These are phyloP conservation scores for Hemileia vastatrix DNA, from an alignment of 1,284 basidiomycete genomes.

Conservation along the genomic window DNA sequence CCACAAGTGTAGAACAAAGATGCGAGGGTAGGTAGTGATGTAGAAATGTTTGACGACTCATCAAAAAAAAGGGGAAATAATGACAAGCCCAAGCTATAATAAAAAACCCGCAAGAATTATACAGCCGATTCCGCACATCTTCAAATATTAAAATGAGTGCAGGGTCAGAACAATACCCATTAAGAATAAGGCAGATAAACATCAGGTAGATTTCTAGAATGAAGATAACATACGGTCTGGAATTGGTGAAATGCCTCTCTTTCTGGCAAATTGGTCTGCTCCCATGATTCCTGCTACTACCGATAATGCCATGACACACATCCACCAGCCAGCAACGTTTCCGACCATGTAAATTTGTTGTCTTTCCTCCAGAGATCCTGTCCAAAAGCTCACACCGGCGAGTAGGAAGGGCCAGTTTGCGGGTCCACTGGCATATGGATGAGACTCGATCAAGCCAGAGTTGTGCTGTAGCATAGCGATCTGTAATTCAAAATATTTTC, in stretches of 20 bases:
- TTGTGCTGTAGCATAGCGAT: slow-evolving; percentile 96
- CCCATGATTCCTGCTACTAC: slow-evolving; percentile 80
- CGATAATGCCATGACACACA: slow-evolving; percentile 69
- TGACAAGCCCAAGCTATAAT: slow-evolving; percentile 86
- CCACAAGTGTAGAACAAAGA: slow-evolving; percentile 78
- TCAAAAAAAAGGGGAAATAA: slow-evolving; percentile 95
- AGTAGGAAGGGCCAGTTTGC: slow-evolving; percentile 98
- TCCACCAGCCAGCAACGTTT: slow-evolving; percentile 92
- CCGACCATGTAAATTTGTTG: slow-evolving; percentile 96
- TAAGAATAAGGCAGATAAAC: neutral
- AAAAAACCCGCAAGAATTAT: slow-evolving; percentile 95
- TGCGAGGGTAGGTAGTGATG: slow-evolving; percentile 86
- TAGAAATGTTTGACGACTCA: slow-evolving; percentile 91
- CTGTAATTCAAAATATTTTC: slow-evolving; percentile 88
- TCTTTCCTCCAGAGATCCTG: slow-evolving; percentile 61
- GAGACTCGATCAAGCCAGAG: slow-evolving; percentile 81
- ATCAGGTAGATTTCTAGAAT: neutral
- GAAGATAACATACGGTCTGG: slow-evolving; percentile 60
- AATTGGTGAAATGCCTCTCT: slow-evolving; percentile 74
- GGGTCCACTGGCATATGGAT: slow-evolving; percentile 87
- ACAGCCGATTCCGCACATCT: slow-evolving; percentile 52
- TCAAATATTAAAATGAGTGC: neutral
- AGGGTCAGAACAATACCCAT: neutral
- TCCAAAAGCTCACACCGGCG: slow-evolving; percentile 97
- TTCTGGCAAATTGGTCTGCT: slow-evolving; percentile 77